Evolutionary conservation across 768 basidiomycete genomes (phyloP).

Genomic region (Pleurotus salmoneostramineus): DNA sequence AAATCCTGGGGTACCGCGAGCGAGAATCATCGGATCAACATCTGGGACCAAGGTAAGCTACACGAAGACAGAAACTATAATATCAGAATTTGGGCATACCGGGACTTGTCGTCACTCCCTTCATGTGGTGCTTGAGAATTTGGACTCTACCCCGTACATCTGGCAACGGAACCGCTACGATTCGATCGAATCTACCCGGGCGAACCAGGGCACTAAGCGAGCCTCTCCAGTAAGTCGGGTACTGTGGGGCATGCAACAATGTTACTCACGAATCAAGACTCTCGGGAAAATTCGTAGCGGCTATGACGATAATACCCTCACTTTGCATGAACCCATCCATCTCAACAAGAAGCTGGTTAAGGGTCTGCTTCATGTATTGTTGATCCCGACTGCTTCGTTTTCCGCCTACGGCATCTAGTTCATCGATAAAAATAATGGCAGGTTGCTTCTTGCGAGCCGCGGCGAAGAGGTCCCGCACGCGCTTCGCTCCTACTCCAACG

Average conservation of each 20-base stretch:
- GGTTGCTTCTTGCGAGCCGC: conserved; percentile 93
- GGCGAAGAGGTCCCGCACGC: conserved; percentile 92
- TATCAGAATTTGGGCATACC: conserved; percentile 29
- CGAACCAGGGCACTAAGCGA: conserved; percentile 79
- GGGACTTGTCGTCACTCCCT: conserved; percentile 59
- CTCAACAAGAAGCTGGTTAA: conserved; percentile 95
- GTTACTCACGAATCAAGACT: conserved; percentile 78
- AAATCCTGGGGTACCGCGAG: conserved; percentile 93
- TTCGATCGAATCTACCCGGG: conserved; percentile 94
- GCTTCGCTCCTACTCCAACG: conserved; percentile 91
- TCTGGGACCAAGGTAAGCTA: conserved; percentile 33
- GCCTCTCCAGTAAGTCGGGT: conserved; percentile 6
- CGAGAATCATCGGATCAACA: conserved; percentile 84
- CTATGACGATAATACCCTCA: conserved; percentile 94
- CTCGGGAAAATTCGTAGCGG: conserved; percentile 97
- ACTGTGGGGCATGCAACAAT: conserved; percentile 2
- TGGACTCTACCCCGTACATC: conserved; percentile 93
- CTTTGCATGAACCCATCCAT: conserved; percentile 95
- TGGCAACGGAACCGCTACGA: conserved; percentile 90
- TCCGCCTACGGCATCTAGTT: conserved; percentile 90
- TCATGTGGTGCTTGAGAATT: conserved; percentile 91
- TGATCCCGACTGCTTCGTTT: conserved; percentile 83
- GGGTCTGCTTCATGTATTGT: conserved; percentile 89
- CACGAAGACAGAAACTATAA: conserved; percentile 9
- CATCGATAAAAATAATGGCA: conserved; percentile 98